These are phyloP conservation scores for Leccinum incarnatum DNA, from an alignment of 768 basidiomycete genomes.

Conservation along the genomic window DNA sequence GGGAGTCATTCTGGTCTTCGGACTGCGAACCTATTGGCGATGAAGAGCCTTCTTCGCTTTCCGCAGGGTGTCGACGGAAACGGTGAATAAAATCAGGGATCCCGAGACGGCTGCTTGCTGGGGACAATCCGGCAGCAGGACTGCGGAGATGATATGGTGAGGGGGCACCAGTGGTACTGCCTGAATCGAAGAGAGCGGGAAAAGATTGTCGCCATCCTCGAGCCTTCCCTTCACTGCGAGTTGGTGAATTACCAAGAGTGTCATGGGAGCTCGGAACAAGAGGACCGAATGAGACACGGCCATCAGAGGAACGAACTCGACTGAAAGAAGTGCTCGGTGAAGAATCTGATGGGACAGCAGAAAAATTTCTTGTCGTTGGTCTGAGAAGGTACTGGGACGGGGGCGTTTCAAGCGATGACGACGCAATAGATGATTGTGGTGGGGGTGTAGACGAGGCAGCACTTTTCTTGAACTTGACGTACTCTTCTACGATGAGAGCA, in stretches of 20 bases:
- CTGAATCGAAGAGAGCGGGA: conserved; percentile 26
- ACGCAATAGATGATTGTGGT: conserved; percentile 12
- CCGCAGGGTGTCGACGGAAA: conserved; percentile 32
- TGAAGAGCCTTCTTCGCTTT: conserved; percentile 48
- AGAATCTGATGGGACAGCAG: conserved; percentile 38
- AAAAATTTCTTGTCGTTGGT: conserved; percentile 15
- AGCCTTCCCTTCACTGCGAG: conserved; percentile 39
- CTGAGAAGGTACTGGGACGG: conserved; percentile 12
- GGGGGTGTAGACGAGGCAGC: conserved; percentile 10
- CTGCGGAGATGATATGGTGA: conserved; percentile 29
- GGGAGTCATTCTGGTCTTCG: conserved; percentile 36
- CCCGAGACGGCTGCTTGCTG: conserved; percentile 42
- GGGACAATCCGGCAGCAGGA: conserved; percentile 37
- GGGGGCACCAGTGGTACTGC: conserved; percentile 37
- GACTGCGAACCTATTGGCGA: conserved; percentile 47
- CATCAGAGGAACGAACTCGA: conserved; percentile 44
- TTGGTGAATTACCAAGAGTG: conserved; percentile 46
- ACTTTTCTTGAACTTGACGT: conserved; percentile 42
- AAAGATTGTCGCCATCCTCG: conserved; percentile 29
- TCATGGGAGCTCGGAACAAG: conserved; percentile 44
- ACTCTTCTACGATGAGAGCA: conserved; percentile 69
- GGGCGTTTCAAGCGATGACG: conserved; percentile 16
- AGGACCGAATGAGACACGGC: conserved; percentile 58
- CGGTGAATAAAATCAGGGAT: conserved; percentile 38
- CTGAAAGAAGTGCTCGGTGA: conserved; percentile 40